Base-by-base conservation (phyloP, 148 eudicot species). In the Linanthus parryae region DNA sequence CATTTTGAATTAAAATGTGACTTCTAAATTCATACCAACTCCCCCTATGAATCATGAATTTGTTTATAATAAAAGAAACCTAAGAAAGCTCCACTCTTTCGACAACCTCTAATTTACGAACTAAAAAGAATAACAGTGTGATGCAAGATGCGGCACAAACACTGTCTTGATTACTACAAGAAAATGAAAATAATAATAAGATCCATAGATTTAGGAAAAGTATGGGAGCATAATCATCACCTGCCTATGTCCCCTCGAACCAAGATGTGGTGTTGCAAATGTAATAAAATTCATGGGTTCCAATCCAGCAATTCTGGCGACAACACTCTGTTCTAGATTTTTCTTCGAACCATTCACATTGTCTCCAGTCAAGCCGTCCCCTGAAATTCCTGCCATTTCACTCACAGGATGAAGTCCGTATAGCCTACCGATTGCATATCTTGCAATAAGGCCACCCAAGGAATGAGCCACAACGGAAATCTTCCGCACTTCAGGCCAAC, bases 211-310 rank as follows among this genome's bases (percentile, higher is more conserved):
- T 40, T 25, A 18, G 48, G 34, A 2, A 56, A 29, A 20, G 8
- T 5, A 34, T 18, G 20, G 4, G 19, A 57, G 21, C 28, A 61
- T n/a, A 13, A 34, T 21, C 18, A 42, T 38, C 28, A 85, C 97
- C 95, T 90, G 97, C 71, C 56, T 83, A 78, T 85, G 79, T 50
- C 97, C 97, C 51, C 88, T 80, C 35, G 92, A 82, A 57, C 97
- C 97, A 56, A 90, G 74, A 70, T 85, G 97, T 21, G 97, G 95
- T 58, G 95, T 85, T 54, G 97, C 97, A 73, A 85, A 79, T 47
- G 97, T 85, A 44, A 90, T 67, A 45, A 85, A 90, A 47, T 90
- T 90, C 74, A 90, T 63, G 29, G 95, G 92, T 66, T 85, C 80
- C 63, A 90, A 62, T 40, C 88, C 85, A 76, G 83, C 97, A 56